These are phyloP conservation scores for Podospora tetraspora DNA, from an alignment of 495 filamentous ascomycete genomes.

Conservation along the genomic window DNA sequence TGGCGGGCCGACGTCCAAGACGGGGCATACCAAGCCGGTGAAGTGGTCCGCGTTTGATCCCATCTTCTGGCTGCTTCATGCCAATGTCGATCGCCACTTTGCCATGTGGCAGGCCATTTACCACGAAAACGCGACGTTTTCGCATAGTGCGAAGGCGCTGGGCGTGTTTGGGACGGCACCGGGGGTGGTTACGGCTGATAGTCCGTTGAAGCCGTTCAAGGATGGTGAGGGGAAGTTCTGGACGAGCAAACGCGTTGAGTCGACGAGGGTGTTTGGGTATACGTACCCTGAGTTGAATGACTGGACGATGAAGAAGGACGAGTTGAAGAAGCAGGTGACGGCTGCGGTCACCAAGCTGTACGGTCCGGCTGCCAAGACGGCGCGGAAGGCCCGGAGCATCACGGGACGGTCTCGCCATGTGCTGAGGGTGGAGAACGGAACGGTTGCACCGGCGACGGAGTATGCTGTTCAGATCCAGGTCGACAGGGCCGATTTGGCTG, in stretches of 20 bases:
- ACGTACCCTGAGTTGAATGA: constrained; percentile 38
- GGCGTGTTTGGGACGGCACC: constrained; percentile 25
- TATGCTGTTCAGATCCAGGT: constrained; percentile 26
- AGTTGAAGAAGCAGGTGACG: constrained; percentile 18
- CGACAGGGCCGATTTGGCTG: constrained; percentile 19
- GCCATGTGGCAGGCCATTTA: constrained; percentile 36
- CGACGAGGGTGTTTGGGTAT: constrained; percentile 35
- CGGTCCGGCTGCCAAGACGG: constrained; percentile 4
- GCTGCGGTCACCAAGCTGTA: constrained; percentile 29
- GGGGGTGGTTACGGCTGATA: constrained; percentile 29
- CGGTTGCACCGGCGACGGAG: neutral
- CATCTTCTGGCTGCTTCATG: constrained; percentile 35
- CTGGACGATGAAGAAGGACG: constrained; percentile 8
- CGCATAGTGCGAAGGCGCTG: constrained; percentile 8
- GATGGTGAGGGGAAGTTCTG: constrained; percentile 23
- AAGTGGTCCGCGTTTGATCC: constrained; percentile 28
- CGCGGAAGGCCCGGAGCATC: neutral
- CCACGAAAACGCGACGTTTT: constrained; percentile 21
- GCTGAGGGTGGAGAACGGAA: neutral
- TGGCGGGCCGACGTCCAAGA: neutral
- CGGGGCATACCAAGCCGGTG: constrained; percentile 23
- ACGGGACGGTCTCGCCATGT: neutral
- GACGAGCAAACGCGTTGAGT: constrained; percentile 30
- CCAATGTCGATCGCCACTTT: constrained; percentile 41
- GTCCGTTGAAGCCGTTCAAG: constrained; percentile 38